A percentile compares a stretch with the other conserved stretches of the same genome.
Evolutionary conservation across 768 basidiomycete species (phyloP).

Genomic region (Kwoniella mangroviensis): DNA sequence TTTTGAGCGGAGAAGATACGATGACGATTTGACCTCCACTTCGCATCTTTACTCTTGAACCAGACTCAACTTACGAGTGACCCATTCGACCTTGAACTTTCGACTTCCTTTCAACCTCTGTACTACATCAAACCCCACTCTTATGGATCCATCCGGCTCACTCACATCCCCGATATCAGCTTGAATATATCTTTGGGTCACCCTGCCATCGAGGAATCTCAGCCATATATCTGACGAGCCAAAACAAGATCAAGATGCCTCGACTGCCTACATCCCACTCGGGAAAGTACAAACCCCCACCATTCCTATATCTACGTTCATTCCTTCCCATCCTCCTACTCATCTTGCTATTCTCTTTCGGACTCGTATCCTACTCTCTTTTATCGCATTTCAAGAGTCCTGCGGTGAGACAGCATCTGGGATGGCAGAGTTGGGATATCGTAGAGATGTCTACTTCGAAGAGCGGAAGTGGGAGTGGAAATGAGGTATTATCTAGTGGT

Average conservation of each 20-base stretch:
- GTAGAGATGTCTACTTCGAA: constrained; percentile 56
- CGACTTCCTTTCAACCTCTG: too few relatives aligned
- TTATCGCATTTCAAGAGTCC: constrained; percentile 70
- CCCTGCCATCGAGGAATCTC: too few relatives aligned
- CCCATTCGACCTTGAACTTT: too few relatives aligned
- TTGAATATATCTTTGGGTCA: too few relatives aligned
- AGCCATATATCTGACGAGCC: too few relatives aligned
- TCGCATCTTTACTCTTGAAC: not conserved
- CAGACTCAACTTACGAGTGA: not conserved
- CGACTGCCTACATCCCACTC: not conserved
- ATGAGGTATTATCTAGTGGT: constrained; percentile 71
- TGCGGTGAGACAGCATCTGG: constrained; percentile 66
- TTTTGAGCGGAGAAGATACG: not conserved
- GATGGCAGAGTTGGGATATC: constrained; percentile 88
- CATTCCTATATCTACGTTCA: constrained; percentile 58
- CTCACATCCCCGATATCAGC: too few relatives aligned
- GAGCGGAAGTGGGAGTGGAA: constrained; percentile 43
- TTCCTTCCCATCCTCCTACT: constrained; percentile 60
- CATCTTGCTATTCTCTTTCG: constrained; percentile 69
- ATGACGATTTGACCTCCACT: constrained; percentile 2
- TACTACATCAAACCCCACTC: too few relatives aligned
- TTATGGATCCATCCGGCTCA: too few relatives aligned
- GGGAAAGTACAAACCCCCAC: constrained; percentile 26
- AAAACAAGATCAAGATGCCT: not conserved
- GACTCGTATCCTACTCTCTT: constrained; percentile 77